Evolutionary conservation across 371 early-diverging fungal species (phyloP).

Genomic region (Coemansia sp.): DNA sequence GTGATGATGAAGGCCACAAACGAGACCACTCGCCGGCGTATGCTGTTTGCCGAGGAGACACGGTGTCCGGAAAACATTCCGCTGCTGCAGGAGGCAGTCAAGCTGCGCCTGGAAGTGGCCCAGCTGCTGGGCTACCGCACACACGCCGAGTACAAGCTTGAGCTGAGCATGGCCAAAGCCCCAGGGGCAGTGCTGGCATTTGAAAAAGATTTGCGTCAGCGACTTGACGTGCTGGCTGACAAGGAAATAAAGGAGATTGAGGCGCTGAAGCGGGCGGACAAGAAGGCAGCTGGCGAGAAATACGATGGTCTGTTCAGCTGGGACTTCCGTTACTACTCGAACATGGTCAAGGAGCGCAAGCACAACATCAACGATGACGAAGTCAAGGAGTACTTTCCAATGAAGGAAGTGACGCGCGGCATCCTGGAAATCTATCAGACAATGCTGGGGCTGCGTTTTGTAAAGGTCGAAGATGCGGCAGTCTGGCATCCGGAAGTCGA

Average conservation of each 20-base stretch:
- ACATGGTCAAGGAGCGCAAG: constrained; percentile 65
- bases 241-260: constrained; percentile 61
- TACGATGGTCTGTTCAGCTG: constrained; percentile 59
- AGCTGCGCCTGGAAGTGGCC: constrained; percentile 60
- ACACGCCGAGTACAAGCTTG: constrained; percentile 73
- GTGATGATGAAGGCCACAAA: constrained; percentile 61
- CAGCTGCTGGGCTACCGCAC: constrained; percentile 71
- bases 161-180: constrained; percentile 83
- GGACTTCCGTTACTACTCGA: constrained; percentile 75
- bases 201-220: constrained; percentile 61
- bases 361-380: constrained; percentile 74
- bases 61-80: constrained; percentile 63
- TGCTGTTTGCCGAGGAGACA: constrained; percentile 57
- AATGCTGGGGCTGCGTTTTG: constrained; percentile 65
- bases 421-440: constrained; percentile 71
- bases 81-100: constrained; percentile 55
- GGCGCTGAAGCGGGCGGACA: constrained; percentile 57
- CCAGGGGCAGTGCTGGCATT: constrained; percentile 68
- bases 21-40: constrained; percentile 60
- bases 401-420: constrained; percentile 63
- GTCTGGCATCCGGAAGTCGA: constrained; percentile 65
- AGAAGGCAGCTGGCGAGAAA: constrained; percentile 42
- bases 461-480: constrained; percentile 59
- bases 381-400: constrained; percentile 75
- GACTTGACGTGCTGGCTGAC: constrained; percentile 60